A percentile compares a stretch with the other conserved stretches of the same genome.
phyloP scores from a whole-genome alignment of 805 yeast genomes.

The Starmerella vaccinii region DNA sequence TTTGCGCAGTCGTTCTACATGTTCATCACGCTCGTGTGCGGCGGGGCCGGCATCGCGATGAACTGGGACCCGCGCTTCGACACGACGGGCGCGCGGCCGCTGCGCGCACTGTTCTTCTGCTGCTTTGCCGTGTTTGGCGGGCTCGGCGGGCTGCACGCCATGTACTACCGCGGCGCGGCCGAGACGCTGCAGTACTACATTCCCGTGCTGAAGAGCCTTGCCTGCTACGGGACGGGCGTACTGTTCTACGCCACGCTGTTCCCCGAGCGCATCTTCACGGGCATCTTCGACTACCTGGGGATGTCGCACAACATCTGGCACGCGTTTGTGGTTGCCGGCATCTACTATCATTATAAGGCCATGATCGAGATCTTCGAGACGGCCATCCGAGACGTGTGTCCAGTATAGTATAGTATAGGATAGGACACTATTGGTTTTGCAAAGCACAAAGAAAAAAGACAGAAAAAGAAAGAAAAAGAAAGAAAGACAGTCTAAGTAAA shows the following conservation, averaged over 20 bases:
- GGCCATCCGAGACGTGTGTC: slow-evolving; percentile 27
- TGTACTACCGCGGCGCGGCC: slow-evolving; percentile 45
- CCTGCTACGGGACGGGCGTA: slow-evolving; percentile 73
- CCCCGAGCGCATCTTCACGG: slow-evolving; percentile 65
- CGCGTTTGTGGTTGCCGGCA: slow-evolving; percentile 76
- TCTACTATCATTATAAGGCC: slow-evolving; percentile 79
- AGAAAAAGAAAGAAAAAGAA: neutral
- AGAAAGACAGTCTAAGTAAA: neutral
- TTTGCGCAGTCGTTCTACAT: slow-evolving; percentile 42
- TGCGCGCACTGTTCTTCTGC: slow-evolving; percentile 71
- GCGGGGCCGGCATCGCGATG: slow-evolving; percentile 60
- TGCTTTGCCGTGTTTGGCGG: slow-evolving; percentile 69
- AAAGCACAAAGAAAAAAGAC: too few relatives aligned
- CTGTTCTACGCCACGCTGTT: slow-evolving; percentile 75
- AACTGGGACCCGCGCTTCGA: slow-evolving; percentile 94
- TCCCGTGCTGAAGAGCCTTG: slow-evolving; percentile 63
- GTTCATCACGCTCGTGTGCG: slow-evolving; percentile 52
- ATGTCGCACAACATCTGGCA: slow-evolving; percentile 98
- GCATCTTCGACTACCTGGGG: slow-evolving; percentile 40
- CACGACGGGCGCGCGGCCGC: slow-evolving; percentile 68
- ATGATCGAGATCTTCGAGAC: slow-evolving; percentile 58
- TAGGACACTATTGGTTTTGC: too few relatives aligned
- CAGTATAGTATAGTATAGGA: neutral
- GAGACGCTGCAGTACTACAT: slow-evolving; percentile 45
- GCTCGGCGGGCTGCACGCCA: slow-evolving; percentile 49